Percentiles rank a stretch among this genome's conserved stretches.
phyloP scores from a whole-genome alignment of 2,329 filamentous ascomycete species.

The Neodidymelliopsis sp. region DNA sequence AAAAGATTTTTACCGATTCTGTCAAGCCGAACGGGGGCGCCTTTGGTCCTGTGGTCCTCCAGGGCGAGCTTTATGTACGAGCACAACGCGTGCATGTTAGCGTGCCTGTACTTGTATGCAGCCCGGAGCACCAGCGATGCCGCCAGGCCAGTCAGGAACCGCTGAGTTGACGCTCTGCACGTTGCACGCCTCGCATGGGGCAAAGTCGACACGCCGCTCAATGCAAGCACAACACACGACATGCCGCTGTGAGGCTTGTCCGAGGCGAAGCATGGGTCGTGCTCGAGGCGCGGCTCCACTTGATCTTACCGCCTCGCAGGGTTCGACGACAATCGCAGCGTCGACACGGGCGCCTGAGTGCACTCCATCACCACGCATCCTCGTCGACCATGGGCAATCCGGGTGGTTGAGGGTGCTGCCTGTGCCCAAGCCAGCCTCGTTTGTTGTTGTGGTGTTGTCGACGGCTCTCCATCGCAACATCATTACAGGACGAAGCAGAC shows the following conservation, averaged over 20 bases:
- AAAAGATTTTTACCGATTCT: conserved; percentile 29
- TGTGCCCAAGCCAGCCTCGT: background rate
- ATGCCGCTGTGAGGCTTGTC: conserved; percentile 11
- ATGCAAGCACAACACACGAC: conserved; percentile 21
- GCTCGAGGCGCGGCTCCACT: conserved; percentile 16
- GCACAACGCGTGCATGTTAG: conserved; percentile 30
- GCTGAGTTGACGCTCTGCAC: conserved; percentile 16
- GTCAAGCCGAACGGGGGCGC: conserved; percentile 28
- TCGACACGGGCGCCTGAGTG: background rate
- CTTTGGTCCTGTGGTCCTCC: conserved; percentile 12
- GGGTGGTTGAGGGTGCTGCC: conserved; percentile 3
- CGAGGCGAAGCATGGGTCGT: conserved; percentile 17
- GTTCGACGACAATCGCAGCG: conserved; percentile 4
- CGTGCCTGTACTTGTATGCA: conserved; percentile 26
- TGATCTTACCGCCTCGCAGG: conserved; percentile 19
- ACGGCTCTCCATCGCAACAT: background rate
- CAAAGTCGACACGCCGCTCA: conserved; percentile 16
- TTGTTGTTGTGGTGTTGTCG: background rate
- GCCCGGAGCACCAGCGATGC: conserved; percentile 20
- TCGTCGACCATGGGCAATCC: conserved; percentile 7
- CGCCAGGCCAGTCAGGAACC: conserved; percentile 17
- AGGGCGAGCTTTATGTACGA: conserved; percentile 37
- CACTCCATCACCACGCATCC: conserved; percentile 11
- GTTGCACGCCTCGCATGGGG: conserved; percentile 20
- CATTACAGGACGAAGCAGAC: conserved; percentile 4